phyloP scores from a whole-genome alignment of 805 yeast genomes.

The Saccharomyces paradoxus region DNA sequence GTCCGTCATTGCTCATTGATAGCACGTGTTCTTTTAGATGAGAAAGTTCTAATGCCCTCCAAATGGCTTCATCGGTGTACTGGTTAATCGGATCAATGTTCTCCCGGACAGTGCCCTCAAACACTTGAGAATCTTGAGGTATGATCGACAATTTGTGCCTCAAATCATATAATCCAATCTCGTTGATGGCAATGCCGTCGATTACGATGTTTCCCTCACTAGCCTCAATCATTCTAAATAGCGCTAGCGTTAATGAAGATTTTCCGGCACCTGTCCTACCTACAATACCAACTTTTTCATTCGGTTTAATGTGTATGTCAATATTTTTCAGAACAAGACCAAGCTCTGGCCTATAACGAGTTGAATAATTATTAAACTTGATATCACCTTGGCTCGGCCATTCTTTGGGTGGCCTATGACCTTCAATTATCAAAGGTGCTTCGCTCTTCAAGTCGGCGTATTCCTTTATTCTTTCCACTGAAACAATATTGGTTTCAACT shows the following conservation, averaged over 20 bases:
- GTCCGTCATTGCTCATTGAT: constrained; percentile 46
- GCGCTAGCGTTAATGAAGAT: constrained; percentile 73
- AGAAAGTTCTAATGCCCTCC: constrained; percentile 71
- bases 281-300: constrained; percentile 89
- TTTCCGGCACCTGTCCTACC: constrained; percentile 98
- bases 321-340: constrained; percentile 71
- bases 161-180: constrained; percentile 68
- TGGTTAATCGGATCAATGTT: constrained; percentile 76
- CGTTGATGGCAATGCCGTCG: constrained; percentile 59
- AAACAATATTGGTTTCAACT: constrained; percentile 93
- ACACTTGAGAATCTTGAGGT: constrained; percentile 90
- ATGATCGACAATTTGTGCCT: constrained; percentile 74
- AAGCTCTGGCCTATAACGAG: constrained; percentile 74
- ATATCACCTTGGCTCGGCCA: constrained; percentile 77
- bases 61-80: constrained; percentile 68
- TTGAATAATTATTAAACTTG: constrained; percentile 62
- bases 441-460: constrained; percentile 75
- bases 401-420: constrained; percentile 52
- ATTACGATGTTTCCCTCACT: constrained; percentile 61
- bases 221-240: constrained; percentile 78
- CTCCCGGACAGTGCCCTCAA: constrained; percentile 77
- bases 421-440: constrained; percentile 65
- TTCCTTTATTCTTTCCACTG: constrained; percentile 90
- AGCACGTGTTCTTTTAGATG: constrained; percentile 64
- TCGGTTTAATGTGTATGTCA: constrained; percentile 52